Evolutionary conservation across 2,329 filamentous ascomycete genomes (phyloP).

Genomic region (Aureobasidium subglaciale): DNA sequence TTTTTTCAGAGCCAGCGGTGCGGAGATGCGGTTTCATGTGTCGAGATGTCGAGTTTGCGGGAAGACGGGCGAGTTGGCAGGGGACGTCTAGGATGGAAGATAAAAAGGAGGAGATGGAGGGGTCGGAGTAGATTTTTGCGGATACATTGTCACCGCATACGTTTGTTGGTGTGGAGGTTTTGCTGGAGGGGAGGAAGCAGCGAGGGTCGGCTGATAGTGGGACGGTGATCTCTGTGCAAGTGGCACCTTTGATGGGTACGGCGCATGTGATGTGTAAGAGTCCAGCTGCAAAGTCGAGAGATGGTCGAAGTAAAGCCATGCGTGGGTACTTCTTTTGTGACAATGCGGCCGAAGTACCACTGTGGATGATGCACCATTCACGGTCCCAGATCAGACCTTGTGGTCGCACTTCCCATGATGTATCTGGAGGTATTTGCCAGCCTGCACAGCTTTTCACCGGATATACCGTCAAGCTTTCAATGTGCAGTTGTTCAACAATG

Average conservation of each 20-base stretch:
- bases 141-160: constrained; percentile 78
- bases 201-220: constrained; percentile 63
- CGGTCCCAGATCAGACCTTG: constrained; percentile 92
- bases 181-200: constrained; percentile 39
- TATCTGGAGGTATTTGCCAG: constrained; percentile 58
- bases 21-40: constrained; percentile 64
- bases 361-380: constrained; percentile 91
- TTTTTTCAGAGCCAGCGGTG: constrained; percentile 27
- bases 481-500: constrained; percentile 26
- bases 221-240: constrained; percentile 25
- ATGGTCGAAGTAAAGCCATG: constrained; percentile 78
- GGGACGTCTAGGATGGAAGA: constrained; percentile 66
- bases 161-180: constrained; percentile 43
- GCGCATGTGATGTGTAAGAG: constrained; percentile 51
- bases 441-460: constrained; percentile 93
- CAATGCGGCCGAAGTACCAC: constrained; percentile 73
- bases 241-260: not conserved
- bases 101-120: constrained; percentile 68
- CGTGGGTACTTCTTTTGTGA: constrained; percentile 82
- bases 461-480: constrained; percentile 57
- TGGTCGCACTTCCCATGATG: constrained; percentile 65
- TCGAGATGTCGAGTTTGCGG: constrained; percentile 56
- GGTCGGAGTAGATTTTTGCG: constrained; percentile 62
- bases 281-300: constrained; percentile 62
- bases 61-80: constrained; percentile 79